Evolutionary conservation across 2,329 filamentous ascomycete genomes (phyloP), one percentile per base, ranked within the genome.

Genomic region (Aquanectria penicillioides): DNA sequence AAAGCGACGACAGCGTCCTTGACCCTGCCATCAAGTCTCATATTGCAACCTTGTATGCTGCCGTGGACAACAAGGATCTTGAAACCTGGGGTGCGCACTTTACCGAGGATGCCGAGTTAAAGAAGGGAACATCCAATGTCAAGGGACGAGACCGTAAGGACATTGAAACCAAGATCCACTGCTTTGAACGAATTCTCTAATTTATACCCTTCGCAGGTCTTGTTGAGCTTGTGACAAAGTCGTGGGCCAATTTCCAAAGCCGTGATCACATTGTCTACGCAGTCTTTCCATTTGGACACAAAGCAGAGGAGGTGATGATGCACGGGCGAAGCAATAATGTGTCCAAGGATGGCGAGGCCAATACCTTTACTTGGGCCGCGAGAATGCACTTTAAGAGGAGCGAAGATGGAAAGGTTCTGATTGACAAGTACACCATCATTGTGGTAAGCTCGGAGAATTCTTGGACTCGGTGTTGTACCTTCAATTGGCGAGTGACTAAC

Each of bases 11-110:
- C 33, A 29, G 18, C 23, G 55, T 58, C 25, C 55, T 58, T 6
- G 55, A 58, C 15, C 48, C 55, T 26, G 55, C 40, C 7, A 58
- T 58, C 36, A 53, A 53, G n/a, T 26, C 37, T 20, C 55, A 58
- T 12, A 58, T 58, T 17, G n/a, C 48, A 22, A 41, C 38, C 6
- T 40, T 58, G 4, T 58, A 58, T 22, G 41, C 31, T 3, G 55
- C 55, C 13, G 48, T 58, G 18, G 55, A 58, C 26, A 51, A 36
- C 37, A 31, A 36, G 13, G 46, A 57, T 3, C 46, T 57, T 4
- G 36, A 50, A n/a, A 29, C 12, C 5, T 53, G 48, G 55, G 48
- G 55, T 6, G 25, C 29, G 7, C 55, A 58, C 25, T 58, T 58
- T 25, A 28, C 44, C 15, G 44, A 48, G 23, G 44, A 48, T 37